phyloP scores from a whole-genome alignment of 805 yeast species.

The Saccharomyces eubayanus region DNA sequence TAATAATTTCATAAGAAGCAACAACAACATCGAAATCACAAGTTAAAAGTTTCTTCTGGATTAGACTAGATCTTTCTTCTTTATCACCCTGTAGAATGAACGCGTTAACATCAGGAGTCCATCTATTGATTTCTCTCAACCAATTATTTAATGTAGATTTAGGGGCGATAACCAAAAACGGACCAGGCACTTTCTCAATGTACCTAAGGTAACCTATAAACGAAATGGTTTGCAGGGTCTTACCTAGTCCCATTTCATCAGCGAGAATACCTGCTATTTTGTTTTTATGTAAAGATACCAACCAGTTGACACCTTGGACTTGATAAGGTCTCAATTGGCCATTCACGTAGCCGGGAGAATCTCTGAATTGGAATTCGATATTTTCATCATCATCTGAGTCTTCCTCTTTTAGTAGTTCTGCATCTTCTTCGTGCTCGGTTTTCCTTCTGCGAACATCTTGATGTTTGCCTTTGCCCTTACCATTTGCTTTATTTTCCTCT shows the following conservation, averaged over 20 bases:
- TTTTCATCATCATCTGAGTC: conserved; percentile 22
- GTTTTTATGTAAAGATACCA: conserved; percentile 58
- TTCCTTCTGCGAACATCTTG: conserved; percentile 48
- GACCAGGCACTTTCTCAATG: conserved; percentile 53
- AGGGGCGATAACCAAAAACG: conserved; percentile 69
- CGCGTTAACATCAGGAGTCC: conserved; percentile 75
- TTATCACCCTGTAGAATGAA: conserved; percentile 69
- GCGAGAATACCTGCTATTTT: conserved; percentile 69
- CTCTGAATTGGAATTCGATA: conserved; percentile 49
- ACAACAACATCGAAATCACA: conserved; percentile 68
- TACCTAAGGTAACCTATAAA: conserved; percentile 65
- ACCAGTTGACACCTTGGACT: conserved; percentile 75
- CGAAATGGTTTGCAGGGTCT: conserved; percentile 72
- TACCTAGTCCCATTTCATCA: conserved; percentile 83
- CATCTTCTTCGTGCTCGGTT: conserved; percentile 74
- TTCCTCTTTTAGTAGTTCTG: conserved; percentile 56
- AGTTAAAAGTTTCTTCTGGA: conserved; percentile 40
- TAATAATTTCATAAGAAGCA: conserved; percentile 69
- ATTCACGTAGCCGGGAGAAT: conserved; percentile 65
- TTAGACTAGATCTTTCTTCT: conserved; percentile 50
- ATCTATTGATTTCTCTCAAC: conserved; percentile 64
- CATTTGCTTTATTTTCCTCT: conserved; percentile 17
- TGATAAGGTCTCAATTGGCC: conserved; percentile 68
- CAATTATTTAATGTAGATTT: conserved; percentile 76
- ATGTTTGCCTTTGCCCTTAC: conserved; percentile 12